These are phyloP conservation scores for Stephanocyclus meneghinianus DNA, from an alignment of 352 stramenopile species.

Conservation along the genomic window DNA sequence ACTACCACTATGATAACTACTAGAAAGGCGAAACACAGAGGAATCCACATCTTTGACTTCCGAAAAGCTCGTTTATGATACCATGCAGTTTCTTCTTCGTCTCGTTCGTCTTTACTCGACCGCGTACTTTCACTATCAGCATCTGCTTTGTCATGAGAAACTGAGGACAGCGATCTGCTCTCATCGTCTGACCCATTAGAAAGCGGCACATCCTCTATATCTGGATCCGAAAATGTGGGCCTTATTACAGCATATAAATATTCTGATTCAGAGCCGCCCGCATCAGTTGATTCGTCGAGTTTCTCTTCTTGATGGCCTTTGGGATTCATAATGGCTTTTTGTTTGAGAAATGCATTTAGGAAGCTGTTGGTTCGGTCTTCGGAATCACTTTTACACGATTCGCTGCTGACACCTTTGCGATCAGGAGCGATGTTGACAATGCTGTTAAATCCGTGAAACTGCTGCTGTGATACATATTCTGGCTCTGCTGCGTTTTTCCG, in stretches of 20 bases:
- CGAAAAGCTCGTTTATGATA: neutral
- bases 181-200: neutral
- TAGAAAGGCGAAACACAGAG: neutral
- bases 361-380: neutral
- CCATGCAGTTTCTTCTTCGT: neutral
- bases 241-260: neutral
- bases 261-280: neutral
- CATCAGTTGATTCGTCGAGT: no score
- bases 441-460: no score
- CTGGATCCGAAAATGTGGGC: constrained; percentile 1
- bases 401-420: constrained; percentile 10
- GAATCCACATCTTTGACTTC: constrained; percentile 5
- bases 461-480: neutral
- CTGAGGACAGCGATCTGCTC: neutral
- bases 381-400: constrained; percentile 11
- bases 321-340: neutral
- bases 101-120: neutral
- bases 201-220: neutral
- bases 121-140: neutral
- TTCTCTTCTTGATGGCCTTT: neutral
- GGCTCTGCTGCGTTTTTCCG: neutral
- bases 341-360: constrained; percentile 21
- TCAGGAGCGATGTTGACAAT: neutral
- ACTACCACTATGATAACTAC: constrained; percentile 1
- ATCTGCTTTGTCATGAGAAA: neutral